These are phyloP conservation scores for Daphne laureola DNA, from an alignment of 441 rosid species.

Conservation along the genomic window DNA sequence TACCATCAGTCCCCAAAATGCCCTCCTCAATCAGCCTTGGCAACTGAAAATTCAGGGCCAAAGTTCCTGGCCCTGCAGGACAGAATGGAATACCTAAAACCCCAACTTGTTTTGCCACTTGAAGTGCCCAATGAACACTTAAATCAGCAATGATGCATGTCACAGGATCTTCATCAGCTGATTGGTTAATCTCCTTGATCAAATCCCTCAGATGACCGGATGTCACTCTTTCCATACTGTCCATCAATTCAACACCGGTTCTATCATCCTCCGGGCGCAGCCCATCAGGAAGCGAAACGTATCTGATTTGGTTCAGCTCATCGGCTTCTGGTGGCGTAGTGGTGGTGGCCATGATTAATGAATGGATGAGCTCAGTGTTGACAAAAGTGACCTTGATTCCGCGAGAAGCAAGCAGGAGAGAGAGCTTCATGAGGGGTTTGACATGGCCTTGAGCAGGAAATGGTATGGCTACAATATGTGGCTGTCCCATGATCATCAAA, in stretches of 20 bases:
- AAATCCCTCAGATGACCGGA: conserved; percentile 15
- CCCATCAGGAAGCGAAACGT: conserved; percentile 24
- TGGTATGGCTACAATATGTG: conserved; percentile 19
- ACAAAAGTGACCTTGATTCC: conserved; percentile 27
- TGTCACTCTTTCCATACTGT: conserved; percentile 10
- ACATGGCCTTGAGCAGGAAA: conserved; percentile 27
- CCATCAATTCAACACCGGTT: neutral
- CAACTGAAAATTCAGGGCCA: conserved; percentile 10
- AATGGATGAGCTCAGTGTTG: neutral
- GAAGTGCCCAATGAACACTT: conserved; percentile 16
- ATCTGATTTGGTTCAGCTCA: conserved; percentile 1
- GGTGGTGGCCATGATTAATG: neutral
- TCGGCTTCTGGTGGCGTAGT: neutral
- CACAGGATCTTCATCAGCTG: conserved; percentile 10
- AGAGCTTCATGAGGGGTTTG: conserved; percentile 20
- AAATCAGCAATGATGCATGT: conserved; percentile 19
- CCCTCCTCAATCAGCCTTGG: conserved; percentile 20
- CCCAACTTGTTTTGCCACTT: conserved; percentile 23
- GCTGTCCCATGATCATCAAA: conserved; percentile 9
- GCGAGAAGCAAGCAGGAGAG: conserved; percentile 14
- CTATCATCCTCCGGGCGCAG: conserved; percentile 9
- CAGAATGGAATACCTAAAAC: conserved; percentile 10
- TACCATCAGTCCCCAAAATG: conserved; percentile 20
- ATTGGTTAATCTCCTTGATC: conserved; percentile 9
- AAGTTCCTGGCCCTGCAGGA: conserved; percentile 9